Percentiles rank a stretch among this genome's conserved stretches.
Evolutionary conservation across 2,329 filamentous ascomycete species (phyloP).

Genomic region (Westerdykella aurantiaca): DNA sequence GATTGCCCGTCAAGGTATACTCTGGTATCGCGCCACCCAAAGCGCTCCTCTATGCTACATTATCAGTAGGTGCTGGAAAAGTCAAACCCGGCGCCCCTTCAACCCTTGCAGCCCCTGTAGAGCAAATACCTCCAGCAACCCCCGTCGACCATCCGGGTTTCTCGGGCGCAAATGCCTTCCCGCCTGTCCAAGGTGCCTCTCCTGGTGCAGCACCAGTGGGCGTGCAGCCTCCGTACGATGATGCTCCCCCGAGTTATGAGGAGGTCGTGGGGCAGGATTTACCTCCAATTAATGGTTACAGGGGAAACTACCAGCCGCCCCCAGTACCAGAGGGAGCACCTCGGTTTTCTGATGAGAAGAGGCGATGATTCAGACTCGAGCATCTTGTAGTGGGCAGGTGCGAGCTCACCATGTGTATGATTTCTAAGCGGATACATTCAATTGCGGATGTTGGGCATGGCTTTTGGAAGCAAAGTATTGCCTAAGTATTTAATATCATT

Average conservation of each 20-base stretch:
- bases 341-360: constrained; percentile 35
- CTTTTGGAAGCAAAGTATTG: no score
- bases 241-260: constrained; percentile 91
- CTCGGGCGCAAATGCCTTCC: constrained; percentile 13
- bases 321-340: constrained; percentile 34
- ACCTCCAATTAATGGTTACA: constrained; percentile 64
- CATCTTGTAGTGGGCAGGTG: neutral
- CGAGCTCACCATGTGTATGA: constrained; percentile 1
- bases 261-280: constrained; percentile 80
- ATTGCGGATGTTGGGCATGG: constrained; percentile 16
- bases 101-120: constrained; percentile 15
- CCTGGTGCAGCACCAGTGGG: constrained; percentile 21
- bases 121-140: constrained; percentile 5
- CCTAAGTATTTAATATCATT: no score
- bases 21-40: constrained; percentile 81
- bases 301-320: constrained; percentile 58
- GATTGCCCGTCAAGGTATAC: constrained; percentile 73
- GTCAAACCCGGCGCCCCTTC: constrained; percentile 11
- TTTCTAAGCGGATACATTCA: constrained; percentile 5
- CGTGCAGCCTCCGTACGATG: constrained; percentile 51
- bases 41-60: constrained; percentile 65
- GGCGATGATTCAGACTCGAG: constrained; percentile 15
- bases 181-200: constrained; percentile 14
- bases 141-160: constrained; percentile 18
- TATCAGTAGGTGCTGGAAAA: constrained; percentile 21